These are phyloP conservation scores for Kodamaea hsintzibuensis DNA, from an alignment of 805 yeast species.

Conservation along the genomic window DNA sequence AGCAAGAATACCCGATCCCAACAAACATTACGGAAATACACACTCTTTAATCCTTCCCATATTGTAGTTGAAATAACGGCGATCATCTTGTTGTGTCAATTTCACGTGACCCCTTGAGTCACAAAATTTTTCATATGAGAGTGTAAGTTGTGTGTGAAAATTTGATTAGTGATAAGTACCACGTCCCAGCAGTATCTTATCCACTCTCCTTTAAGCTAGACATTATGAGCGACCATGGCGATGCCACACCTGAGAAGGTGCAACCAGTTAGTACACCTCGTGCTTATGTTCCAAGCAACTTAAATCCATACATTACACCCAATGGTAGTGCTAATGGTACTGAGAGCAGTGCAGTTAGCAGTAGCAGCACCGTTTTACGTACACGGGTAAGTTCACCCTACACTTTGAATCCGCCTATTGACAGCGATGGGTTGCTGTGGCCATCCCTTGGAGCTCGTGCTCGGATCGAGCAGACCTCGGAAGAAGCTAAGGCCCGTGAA, in stretches of 20 bases:
- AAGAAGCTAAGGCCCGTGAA: constrained; percentile 67
- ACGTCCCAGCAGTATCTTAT: background rate
- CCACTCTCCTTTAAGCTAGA: background rate
- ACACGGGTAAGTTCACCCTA: constrained; percentile 6
- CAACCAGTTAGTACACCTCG: constrained; percentile 1
- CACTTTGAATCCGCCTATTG: constrained; percentile 69
- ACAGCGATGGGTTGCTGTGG: constrained; percentile 91
- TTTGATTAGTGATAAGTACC: background rate
- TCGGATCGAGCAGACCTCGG: constrained; percentile 68
- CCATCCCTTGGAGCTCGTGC: constrained; percentile 83
- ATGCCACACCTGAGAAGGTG: background rate
- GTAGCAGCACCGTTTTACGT: background rate
- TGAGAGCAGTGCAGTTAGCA: background rate
- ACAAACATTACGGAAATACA: background rate
- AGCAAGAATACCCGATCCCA: background rate
- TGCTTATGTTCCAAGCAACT: constrained; percentile 8
- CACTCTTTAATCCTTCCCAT: background rate
- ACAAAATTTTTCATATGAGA: constrained; percentile 8
- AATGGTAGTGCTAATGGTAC: background rate
- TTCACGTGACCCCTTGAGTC: constrained; percentile 6
- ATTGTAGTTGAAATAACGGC: too few relatives aligned
- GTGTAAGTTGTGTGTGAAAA: background rate
- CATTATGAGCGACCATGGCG: constrained; percentile 6
- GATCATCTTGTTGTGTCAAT: background rate
- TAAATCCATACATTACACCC: background rate